Base-by-base conservation (phyloP, 2,329 filamentous ascomycete species). In the Penicillium brevicompactum region DNA sequence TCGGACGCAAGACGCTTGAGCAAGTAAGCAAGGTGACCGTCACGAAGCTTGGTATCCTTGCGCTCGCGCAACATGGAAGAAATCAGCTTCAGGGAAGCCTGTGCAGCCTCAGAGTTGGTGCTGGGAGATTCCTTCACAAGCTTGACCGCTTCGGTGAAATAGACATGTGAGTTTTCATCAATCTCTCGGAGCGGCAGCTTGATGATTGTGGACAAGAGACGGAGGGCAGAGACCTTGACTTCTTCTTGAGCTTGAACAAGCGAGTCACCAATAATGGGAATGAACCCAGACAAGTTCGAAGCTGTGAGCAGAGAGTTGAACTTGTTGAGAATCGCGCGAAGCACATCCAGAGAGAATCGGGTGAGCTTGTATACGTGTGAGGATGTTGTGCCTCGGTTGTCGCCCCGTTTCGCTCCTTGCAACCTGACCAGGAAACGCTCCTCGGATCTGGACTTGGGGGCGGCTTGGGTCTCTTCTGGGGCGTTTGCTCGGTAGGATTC, bases 221-320 rank as follows among this genome's bases (percentile, higher is more conserved):
- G 87, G 69, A 97, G 87, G 10, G 91, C 87, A 1, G 93, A 88
- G 32, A 95, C 85, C 76, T 95, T 94, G 56, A 99, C 89, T 70
- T 99, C 94, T 67, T 97, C 93, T 68, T 97, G 91, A 2, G 86
- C 87, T 62, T 87, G 87, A 7, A 96, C 81, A 42, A 97, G 80
- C 0, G 91, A 87, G 73, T 99, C 94, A 51, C 93, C 92, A 32
- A 97, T 82, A 55, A 97, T 87, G 0, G 92, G 91, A 47, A 99
- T 78, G 67, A 97, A 97, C 0, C 92, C 93, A 42, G 86, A 79
- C 44, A 99, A 77, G 63, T 97, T 97, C 42, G 82, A 80, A 0
- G 90, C 80, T 1, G 88, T 97, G 60, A 92, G 85, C 27, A 99
- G 80, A 52, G 85, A 84, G 51, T 92, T 89, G 62, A 95, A 87